phyloP scores from a whole-genome alignment of 2,329 filamentous ascomycete genomes.

The Cercospora brassicicola region DNA sequence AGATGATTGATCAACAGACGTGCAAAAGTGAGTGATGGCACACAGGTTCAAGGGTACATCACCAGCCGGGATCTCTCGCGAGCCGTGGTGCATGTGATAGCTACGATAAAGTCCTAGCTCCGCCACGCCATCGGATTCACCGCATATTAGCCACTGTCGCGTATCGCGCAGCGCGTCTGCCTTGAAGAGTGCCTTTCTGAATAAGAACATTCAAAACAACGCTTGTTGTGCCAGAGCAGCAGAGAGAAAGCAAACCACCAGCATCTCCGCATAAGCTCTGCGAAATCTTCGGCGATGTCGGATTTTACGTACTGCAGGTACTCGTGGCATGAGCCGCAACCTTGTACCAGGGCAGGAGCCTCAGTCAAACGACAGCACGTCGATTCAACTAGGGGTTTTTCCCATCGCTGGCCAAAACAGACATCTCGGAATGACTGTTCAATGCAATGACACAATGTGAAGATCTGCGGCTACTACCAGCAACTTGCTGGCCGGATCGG shows the following conservation, averaged over 20 bases:
- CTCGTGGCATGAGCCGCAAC: constrained; percentile 11
- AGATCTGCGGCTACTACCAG: too few relatives aligned
- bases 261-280: constrained; percentile 1
- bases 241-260: background rate
- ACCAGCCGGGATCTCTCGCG: constrained; percentile 3
- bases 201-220: background rate
- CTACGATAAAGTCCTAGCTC: constrained; percentile 2
- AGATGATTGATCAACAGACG: background rate
- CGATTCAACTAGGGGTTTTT: too few relatives aligned
- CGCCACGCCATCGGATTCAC: constrained; percentile 2
- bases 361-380: background rate
- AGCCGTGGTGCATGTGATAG: constrained; percentile 4
- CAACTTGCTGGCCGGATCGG: too few relatives aligned
- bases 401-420: too few relatives aligned
- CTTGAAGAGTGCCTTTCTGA: background rate
- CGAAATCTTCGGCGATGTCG: constrained; percentile 2
- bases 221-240: background rate
- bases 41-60: background rate
- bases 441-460: too few relatives aligned
- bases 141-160: constrained; percentile 4
- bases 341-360: background rate
- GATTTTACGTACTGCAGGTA: constrained; percentile 11
- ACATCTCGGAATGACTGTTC: too few relatives aligned
- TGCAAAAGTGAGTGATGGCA: constrained; percentile 1
- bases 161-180: background rate